These are phyloP conservation scores for Daldinia grandis DNA, from an alignment of 495 filamentous ascomycete species.

Conservation along the genomic window DNA sequence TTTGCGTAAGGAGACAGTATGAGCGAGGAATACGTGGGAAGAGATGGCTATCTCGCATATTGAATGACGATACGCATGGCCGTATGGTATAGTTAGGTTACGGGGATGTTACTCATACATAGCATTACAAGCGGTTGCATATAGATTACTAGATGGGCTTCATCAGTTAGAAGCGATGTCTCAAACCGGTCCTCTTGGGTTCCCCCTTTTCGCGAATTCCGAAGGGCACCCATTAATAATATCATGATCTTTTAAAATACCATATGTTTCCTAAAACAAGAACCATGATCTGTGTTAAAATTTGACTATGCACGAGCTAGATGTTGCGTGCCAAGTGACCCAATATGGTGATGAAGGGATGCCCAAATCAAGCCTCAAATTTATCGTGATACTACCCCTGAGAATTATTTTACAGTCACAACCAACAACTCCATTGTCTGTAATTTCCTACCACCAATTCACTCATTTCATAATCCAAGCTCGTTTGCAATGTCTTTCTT, in stretches of 20 bases:
- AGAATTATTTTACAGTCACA: conserved; percentile 28
- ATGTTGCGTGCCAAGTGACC: conserved; percentile 4
- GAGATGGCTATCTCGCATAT: not conserved
- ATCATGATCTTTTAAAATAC: not conserved
- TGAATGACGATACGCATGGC: conserved; percentile 9
- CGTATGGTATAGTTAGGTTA: not conserved
- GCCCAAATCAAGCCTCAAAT: conserved; percentile 13
- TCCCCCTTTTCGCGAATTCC: not conserved
- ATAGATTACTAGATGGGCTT: conserved; percentile 13
- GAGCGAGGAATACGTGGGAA: not conserved
- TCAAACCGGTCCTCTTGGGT: not conserved
- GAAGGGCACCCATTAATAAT: conserved; percentile 22
- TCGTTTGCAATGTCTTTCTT: conserved; percentile 22
- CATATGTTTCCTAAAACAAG: not conserved
- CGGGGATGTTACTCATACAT: conserved; percentile 1
- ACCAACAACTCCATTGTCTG: conserved; percentile 7
- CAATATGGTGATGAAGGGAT: conserved; percentile 34
- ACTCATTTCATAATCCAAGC: conserved; percentile 11
- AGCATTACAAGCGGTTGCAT: conserved; percentile 25
- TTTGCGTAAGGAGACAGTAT: conserved; percentile 25
- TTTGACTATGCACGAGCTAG: not conserved
- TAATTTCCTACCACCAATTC: not conserved
- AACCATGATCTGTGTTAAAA: not conserved
- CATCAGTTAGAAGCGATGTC: not conserved
- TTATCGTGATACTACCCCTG: conserved; percentile 20